phyloP scores from a whole-genome alignment of 768 basidiomycete species.

The Xerocomellus amylosporus region DNA sequence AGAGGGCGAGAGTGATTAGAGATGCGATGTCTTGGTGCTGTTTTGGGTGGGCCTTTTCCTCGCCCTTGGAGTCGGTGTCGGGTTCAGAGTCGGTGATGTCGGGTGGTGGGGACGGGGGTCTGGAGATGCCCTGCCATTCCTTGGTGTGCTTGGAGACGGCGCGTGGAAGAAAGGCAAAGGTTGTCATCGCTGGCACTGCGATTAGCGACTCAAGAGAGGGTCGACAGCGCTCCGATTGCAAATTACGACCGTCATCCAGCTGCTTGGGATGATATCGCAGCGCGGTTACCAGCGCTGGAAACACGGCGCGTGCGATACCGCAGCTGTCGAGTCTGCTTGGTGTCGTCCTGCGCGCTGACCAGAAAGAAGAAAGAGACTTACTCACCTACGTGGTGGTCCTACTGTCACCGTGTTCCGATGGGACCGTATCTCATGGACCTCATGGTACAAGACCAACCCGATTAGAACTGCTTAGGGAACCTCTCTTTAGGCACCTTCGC shows the following conservation, averaged over 20 bases:
- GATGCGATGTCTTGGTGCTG: constrained; percentile 44
- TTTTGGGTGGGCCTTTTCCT: constrained; percentile 21
- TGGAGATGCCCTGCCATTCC: constrained; percentile 19
- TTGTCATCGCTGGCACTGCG: constrained; percentile 11
- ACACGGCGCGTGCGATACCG: constrained; percentile 14
- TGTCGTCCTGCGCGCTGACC: constrained; percentile 22
- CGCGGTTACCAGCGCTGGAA: constrained; percentile 22
- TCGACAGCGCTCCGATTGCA: constrained; percentile 24
- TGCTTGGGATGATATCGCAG: neutral
- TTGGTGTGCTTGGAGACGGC: constrained; percentile 39
- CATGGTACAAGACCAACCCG: no score
- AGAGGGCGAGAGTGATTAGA: constrained; percentile 59
- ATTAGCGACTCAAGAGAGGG: neutral
- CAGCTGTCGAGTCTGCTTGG: constrained; percentile 23
- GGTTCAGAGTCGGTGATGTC: constrained; percentile 1
- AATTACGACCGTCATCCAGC: constrained; percentile 30
- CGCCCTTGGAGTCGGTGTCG: constrained; percentile 15
- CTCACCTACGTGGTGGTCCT: constrained; percentile 3
- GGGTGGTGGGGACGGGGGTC: constrained; percentile 1
- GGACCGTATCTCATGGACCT: neutral
- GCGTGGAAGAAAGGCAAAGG: constrained; percentile 48
- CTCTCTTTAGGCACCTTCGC: neutral
- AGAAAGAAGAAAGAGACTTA: neutral
- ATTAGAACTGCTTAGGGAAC: no score
- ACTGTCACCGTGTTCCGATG: neutral